Conservation (phyloP, 2,329 filamentous ascomycete genomes). For the Apiospora rasikravindrae region DNA sequence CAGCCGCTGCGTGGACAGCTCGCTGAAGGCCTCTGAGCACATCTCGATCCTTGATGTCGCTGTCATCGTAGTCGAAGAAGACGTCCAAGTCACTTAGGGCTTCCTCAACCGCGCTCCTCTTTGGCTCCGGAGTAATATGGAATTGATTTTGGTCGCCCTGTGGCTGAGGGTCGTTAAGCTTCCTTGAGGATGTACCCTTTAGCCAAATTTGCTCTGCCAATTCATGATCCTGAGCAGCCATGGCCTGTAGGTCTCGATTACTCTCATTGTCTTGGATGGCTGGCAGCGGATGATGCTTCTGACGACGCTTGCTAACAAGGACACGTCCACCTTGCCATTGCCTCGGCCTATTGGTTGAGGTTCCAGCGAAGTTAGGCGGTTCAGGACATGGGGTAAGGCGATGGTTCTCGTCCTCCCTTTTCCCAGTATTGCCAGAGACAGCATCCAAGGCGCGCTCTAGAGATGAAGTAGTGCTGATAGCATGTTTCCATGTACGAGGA, state of each 20-base stretch:
- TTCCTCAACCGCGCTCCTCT: background rate
- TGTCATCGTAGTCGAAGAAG: conserved; percentile 44
- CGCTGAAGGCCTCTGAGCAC: conserved; percentile 61
- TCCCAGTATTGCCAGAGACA: conserved; percentile 24
- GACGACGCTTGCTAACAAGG: background rate
- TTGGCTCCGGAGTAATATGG: background rate
- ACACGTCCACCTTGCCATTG: background rate
- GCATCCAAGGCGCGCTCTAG: conserved; percentile 39
- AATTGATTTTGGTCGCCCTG: background rate
- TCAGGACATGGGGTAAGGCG: background rate
- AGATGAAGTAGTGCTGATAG: conserved; percentile 36
- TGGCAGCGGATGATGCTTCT: background rate
- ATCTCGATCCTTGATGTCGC: conserved; percentile 53
- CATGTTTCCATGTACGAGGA: conserved; percentile 37
- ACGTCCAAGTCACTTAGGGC: conserved; percentile 32
- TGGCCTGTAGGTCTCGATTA: background rate
- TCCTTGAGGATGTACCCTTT: background rate
- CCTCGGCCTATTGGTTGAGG: background rate
- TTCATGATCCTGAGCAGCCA: background rate
- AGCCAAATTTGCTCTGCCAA: background rate
- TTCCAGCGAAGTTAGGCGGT: too few species aligned
- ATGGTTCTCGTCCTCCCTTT: background rate
- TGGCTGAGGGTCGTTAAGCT: background rate
- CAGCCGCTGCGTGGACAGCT: conserved; percentile 60
- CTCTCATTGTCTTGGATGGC: background rate